These are phyloP conservation scores for Rasamsonia emersonii DNA, from an alignment of 2,329 filamentous ascomycete genomes.

Conservation along the genomic window DNA sequence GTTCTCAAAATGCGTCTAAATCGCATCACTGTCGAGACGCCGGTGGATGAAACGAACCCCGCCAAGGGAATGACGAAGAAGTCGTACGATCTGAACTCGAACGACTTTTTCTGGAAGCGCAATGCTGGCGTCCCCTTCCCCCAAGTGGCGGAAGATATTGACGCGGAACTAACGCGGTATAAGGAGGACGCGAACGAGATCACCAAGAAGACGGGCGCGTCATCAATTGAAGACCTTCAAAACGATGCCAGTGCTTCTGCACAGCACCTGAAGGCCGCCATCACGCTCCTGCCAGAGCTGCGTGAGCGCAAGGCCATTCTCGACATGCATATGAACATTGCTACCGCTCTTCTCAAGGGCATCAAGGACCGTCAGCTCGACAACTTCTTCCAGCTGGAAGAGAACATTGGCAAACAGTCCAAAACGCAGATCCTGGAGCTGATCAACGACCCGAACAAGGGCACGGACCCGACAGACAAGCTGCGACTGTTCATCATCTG, in stretches of 20 bases:
- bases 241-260: slow-evolving; percentile 83
- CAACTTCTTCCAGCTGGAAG: slow-evolving; percentile 92
- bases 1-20: slow-evolving; percentile 77
- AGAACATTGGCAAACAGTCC: slow-evolving; percentile 82
- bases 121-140: slow-evolving; percentile 89
- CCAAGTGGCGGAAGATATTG: slow-evolving; percentile 92
- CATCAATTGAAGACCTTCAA: slow-evolving; percentile 84
- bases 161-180: slow-evolving; percentile 85
- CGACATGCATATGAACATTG: slow-evolving; percentile 99
- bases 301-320: slow-evolving; percentile 85
- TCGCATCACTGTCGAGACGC: slow-evolving; percentile 83
- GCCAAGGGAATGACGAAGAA: slow-evolving; percentile 72
- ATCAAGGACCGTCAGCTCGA: slow-evolving; percentile 95
- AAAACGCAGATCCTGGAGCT: slow-evolving; percentile 83
- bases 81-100: slow-evolving; percentile 78
- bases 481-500: slow-evolving; percentile 92
- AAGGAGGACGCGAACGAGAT: slow-evolving; percentile 92
- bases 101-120: slow-evolving; percentile 93
- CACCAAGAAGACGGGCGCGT: slow-evolving; percentile 89
- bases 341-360: slow-evolving; percentile 67
- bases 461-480: slow-evolving; percentile 78
- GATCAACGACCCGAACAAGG: slow-evolving; percentile 72
- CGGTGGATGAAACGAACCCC: slow-evolving; percentile 67
- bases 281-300: slow-evolving; percentile 84
- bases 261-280: slow-evolving; percentile 90